phyloP scores from a whole-genome alignment of 1,284 basidiomycete genomes.

The Apiotrichum veenhuisii region DNA sequence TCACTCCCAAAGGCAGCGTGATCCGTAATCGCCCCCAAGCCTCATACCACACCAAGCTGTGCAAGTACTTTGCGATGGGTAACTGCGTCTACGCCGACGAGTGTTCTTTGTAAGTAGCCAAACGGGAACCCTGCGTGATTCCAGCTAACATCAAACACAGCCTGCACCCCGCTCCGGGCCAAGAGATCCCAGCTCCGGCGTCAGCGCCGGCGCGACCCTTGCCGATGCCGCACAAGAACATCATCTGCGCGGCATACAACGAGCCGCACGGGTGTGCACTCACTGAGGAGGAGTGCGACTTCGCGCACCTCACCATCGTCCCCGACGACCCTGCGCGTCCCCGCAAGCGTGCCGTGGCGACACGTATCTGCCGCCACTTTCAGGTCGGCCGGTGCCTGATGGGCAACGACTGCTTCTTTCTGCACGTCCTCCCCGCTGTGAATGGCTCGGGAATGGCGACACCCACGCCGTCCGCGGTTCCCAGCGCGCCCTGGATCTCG shows the following conservation, averaged over 20 bases:
- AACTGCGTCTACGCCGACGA: slow-evolving; percentile 41
- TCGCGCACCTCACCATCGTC: slow-evolving; percentile 41
- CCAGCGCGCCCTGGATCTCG: too few relatives aligned
- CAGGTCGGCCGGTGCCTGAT: slow-evolving; percentile 38
- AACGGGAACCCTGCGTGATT: neutral
- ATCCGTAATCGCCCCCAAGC: slow-evolving; percentile 6
- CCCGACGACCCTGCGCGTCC: slow-evolving; percentile 29
- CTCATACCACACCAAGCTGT: slow-evolving; percentile 27
- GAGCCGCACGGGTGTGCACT: slow-evolving; percentile 38
- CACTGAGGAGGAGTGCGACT: slow-evolving; percentile 32
- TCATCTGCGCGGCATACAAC: slow-evolving; percentile 46
- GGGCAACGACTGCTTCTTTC: slow-evolving; percentile 47
- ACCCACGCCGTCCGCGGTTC: too few relatives aligned
- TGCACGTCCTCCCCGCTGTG: slow-evolving; percentile 32
- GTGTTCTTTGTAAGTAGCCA: slow-evolving; percentile 42
- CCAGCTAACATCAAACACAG: neutral
- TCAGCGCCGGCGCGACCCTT: neutral
- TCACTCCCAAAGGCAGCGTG: slow-evolving; percentile 38
- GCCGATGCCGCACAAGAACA: slow-evolving; percentile 11
- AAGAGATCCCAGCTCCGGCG: neutral
- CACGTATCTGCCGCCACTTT: slow-evolving; percentile 39
- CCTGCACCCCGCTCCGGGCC: neutral
- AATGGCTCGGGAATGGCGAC: neutral
- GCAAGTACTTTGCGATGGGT: slow-evolving; percentile 42
- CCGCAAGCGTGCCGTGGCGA: slow-evolving; percentile 41